phyloP scores from a whole-genome alignment of 805 yeast species.

The Hanseniaspora guilliermondii region DNA sequence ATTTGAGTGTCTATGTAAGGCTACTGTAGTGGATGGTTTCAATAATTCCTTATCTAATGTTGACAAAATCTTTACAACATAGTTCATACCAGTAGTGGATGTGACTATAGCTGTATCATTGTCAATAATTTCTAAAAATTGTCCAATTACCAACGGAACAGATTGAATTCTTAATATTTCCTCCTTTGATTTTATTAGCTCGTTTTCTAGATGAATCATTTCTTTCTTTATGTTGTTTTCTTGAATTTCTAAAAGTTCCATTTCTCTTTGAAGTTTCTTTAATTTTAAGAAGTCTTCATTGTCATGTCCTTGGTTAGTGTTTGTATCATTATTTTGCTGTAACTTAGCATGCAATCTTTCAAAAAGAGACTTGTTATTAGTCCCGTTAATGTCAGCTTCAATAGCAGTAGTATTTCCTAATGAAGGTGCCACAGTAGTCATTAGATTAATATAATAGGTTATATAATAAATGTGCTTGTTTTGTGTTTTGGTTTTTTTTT shows the following conservation, averaged over 20 bases:
- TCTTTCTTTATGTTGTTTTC: constrained; percentile 97
- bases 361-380: constrained; percentile 25
- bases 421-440: background rate
- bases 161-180: constrained; percentile 96
- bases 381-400: background rate
- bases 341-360: constrained; percentile 25
- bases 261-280: constrained; percentile 81
- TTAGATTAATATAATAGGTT: background rate
- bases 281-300: constrained; percentile 70
- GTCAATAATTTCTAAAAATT: constrained; percentile 93
- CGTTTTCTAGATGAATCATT: constrained; percentile 90
- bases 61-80: constrained; percentile 87
- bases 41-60: constrained; percentile 89
- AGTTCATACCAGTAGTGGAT: constrained; percentile 93
- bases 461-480: background rate
- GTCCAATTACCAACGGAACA: constrained; percentile 96
- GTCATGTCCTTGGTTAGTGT: constrained; percentile 15
- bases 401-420: background rate
- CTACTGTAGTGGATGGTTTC: constrained; percentile 91
- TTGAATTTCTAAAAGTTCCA: constrained; percentile 71
- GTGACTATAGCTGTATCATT: constrained; percentile 93
- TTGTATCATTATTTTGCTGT: constrained; percentile 21
- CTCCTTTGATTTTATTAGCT: constrained; percentile 91
- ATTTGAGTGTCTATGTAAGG: constrained; percentile 95
- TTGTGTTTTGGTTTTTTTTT: background rate